These are phyloP conservation scores for Pichia scutulata DNA, from an alignment of 805 yeast genomes.

Conservation along the genomic window DNA sequence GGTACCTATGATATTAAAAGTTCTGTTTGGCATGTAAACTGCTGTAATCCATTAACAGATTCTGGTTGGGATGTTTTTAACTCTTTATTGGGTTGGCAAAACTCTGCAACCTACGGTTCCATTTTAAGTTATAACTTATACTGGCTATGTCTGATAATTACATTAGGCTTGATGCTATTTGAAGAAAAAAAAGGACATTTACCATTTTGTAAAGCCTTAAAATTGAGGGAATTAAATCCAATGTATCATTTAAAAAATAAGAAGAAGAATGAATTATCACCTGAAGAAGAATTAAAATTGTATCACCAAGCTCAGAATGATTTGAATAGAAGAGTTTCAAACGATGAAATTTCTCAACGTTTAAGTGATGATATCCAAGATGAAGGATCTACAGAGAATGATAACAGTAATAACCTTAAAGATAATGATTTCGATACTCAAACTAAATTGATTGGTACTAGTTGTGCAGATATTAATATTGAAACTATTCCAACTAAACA, in stretches of 20 bases:
- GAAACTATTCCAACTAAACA: not conserved
- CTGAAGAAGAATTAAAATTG: constrained; percentile 40
- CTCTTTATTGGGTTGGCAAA: constrained; percentile 91
- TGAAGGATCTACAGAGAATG: no score
- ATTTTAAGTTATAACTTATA: constrained; percentile 78
- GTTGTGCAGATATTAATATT: not conserved
- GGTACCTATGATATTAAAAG: constrained; percentile 77
- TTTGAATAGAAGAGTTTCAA: constrained; percentile 4
- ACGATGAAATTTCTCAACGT: not conserved
- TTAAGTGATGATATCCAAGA: not conserved
- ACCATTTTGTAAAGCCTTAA: constrained; percentile 48
- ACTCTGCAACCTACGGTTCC: constrained; percentile 86
- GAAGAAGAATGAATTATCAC: constrained; percentile 46
- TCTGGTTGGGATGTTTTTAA: constrained; percentile 95
- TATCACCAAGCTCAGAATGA: constrained; percentile 33
- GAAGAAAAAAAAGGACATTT: constrained; percentile 77
- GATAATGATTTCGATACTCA: not conserved
- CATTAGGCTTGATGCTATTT: constrained; percentile 52
- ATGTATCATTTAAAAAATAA: constrained; percentile 58
- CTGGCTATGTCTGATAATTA: constrained; percentile 61
- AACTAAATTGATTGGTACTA: not conserved
- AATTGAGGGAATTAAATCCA: constrained; percentile 51
- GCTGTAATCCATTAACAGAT: constrained; percentile 85
- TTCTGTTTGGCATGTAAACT: constrained; percentile 89
- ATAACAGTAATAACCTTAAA: no score